Base-by-base conservation (phyloP, 2,329 filamentous ascomycete species). In the Aureobasidium sp. region DNA sequence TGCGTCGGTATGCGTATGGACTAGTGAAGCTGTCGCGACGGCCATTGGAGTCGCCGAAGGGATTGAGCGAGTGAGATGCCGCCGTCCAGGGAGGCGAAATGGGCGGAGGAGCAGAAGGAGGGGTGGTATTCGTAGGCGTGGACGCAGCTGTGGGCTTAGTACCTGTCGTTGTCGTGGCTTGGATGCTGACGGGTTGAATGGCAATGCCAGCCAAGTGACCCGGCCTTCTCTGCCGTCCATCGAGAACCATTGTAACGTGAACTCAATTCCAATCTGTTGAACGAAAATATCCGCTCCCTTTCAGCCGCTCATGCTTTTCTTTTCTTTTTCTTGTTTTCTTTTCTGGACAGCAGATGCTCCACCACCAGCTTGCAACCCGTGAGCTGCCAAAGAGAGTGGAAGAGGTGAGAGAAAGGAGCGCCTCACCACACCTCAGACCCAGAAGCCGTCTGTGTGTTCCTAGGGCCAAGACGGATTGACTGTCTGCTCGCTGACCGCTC, bases 21-120 rank as follows among this genome's bases (percentile, higher is more conserved):
- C 14, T 49, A 27, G 57, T 59, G 57, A 59, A 50, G 57, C 44
- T 49, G 57, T 59, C 57, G 45, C 57, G 57, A 32, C 57, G 57
- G 57, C 57, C 57, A 59, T 59, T 59, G 57, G 57, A 59, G 36
- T 59, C 57, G 57, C 57, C 45, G 42, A 50, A 49, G 44, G 57
- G 57, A 30, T 59, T 59, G 32, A 59, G 34, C 6, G 39, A 8
- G 27, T 59, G 57, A 5, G 44, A 59, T 27, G 25, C 34, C 2
- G 32, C 30, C 5, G 45, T 41, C 57, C 57, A 59, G 34, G 57
- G 57, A 41, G 57, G 45, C 34, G 45, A 48, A 5, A 29, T 49
- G 36, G 44, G 44, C 25, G 27, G 44, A 39, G 55, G 32, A n/a
- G 55, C n/a, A 49, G 44, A 8, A 37, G 42, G 11, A 32, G n/a